Conservation (phyloP, 345 rosid genomes). For the Boechera retrofracta region DNA sequence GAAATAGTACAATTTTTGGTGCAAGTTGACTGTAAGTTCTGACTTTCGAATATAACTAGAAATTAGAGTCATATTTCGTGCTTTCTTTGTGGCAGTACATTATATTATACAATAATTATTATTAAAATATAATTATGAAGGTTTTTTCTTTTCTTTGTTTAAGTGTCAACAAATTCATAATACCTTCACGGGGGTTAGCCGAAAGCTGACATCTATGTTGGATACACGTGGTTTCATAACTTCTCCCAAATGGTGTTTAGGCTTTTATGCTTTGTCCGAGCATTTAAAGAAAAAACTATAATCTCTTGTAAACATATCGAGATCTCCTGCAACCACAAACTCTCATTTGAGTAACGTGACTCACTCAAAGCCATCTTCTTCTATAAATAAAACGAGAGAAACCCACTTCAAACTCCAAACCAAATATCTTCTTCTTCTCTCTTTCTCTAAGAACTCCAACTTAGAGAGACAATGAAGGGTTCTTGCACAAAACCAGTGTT, state of each 20-base stretch:
- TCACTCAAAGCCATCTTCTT: constrained; percentile 16
- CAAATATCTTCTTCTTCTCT: not conserved
- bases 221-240: constrained; percentile 40
- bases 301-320: constrained; percentile 21
- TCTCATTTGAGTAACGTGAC: constrained; percentile 20
- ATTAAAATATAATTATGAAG: not conserved
- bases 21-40: constrained; percentile 32
- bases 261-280: constrained; percentile 26
- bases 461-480: constrained; percentile 53
- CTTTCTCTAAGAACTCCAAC: not conserved
- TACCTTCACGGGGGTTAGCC: constrained; percentile 31
- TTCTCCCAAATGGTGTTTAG: constrained; percentile 34
- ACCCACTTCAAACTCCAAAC: constrained; percentile 33
- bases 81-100: not conserved
- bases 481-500: constrained; percentile 44
- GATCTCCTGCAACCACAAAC: constrained; percentile 31
- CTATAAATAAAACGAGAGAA: constrained; percentile 30
- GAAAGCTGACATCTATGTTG: constrained; percentile 39
- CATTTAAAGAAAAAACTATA: not conserved
- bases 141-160: constrained; percentile 5
- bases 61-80: constrained; percentile 1
- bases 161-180: constrained; percentile 23
- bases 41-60: constrained; percentile 27
- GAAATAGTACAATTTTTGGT: constrained; percentile 17
- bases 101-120: not conserved